Evolutionary conservation across 1,284 basidiomycete species (phyloP).

Genomic region (Apiotrichum sp.): DNA sequence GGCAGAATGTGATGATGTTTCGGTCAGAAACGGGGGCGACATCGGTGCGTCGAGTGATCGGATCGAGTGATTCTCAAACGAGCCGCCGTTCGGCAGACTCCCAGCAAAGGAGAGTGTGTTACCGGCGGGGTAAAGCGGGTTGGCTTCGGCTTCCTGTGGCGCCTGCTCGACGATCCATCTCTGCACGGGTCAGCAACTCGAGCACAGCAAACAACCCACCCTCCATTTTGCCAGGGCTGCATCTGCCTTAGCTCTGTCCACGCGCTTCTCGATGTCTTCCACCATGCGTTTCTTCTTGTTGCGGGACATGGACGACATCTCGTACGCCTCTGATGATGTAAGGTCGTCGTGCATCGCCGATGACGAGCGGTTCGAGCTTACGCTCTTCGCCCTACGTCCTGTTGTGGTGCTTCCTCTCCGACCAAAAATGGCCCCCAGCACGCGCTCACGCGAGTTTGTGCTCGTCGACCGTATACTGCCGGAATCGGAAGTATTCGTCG

Average conservation of each 20-base stretch:
- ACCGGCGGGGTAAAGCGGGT: slow-evolving; percentile 1
- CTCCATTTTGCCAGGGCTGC: slow-evolving; percentile 41
- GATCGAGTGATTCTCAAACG: not conserved
- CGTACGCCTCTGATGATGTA: not conserved
- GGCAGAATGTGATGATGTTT: not conserved
- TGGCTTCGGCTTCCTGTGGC: not conserved
- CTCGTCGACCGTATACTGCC: not conserved
- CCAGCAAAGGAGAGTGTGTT: not conserved
- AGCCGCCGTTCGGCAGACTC: not conserved
- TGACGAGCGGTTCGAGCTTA: slow-evolving; percentile 1
- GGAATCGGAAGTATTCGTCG: not conserved
- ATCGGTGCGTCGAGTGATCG: not conserved
- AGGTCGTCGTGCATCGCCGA: slow-evolving; percentile 4
- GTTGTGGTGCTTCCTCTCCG: slow-evolving; percentile 4
- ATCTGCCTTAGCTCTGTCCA: slow-evolving; percentile 26
- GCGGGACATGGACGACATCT: slow-evolving; percentile 11
- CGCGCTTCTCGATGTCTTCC: slow-evolving; percentile 10
- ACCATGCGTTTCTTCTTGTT: slow-evolving; percentile 9
- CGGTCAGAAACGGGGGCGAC: not conserved
- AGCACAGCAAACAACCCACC: slow-evolving; percentile 20
- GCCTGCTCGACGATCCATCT: slow-evolving; percentile 39
- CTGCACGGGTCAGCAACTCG: slow-evolving; percentile 15
- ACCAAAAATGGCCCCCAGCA: slow-evolving; percentile 4
- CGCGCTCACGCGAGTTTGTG: slow-evolving; percentile 1
- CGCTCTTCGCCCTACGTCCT: slow-evolving; percentile 4